These are phyloP conservation scores for Aspergillus arachidicola DNA, from an alignment of 2,329 filamentous ascomycete species.

Conservation along the genomic window DNA sequence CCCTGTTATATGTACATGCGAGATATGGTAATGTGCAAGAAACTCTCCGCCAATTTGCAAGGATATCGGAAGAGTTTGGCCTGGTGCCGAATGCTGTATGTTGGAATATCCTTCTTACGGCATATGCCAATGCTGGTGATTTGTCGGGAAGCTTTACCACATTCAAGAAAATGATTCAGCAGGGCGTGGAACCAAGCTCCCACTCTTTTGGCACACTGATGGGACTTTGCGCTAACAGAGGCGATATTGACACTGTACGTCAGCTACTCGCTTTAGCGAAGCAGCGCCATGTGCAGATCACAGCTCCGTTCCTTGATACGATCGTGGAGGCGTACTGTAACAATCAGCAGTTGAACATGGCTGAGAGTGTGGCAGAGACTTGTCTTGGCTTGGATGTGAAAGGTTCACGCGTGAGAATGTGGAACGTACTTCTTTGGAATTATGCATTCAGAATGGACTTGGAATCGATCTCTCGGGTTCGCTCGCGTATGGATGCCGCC, in stretches of 20 bases:
- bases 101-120: constrained; percentile 79
- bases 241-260: constrained; percentile 71
- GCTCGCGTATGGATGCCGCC: constrained; percentile 57
- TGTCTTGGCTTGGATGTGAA: constrained; percentile 55
- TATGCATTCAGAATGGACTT: constrained; percentile 67
- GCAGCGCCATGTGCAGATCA: constrained; percentile 53
- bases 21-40: constrained; percentile 65
- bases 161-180: constrained; percentile 63
- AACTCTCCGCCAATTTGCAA: constrained; percentile 63
- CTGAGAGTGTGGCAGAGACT: constrained; percentile 61
- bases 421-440: constrained; percentile 75
- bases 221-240: constrained; percentile 68
- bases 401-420: constrained; percentile 64
- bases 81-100: constrained; percentile 60
- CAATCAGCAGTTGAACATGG: constrained; percentile 57
- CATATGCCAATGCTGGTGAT: constrained; percentile 67
- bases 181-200: constrained; percentile 57
- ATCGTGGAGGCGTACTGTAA: constrained; percentile 70
- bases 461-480: constrained; percentile 55
- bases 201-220: constrained; percentile 75
- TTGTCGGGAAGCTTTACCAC: constrained; percentile 65
- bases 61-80: constrained; percentile 59
- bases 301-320: constrained; percentile 61
- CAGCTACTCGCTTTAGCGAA: constrained; percentile 67
- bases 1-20: constrained; percentile 72